Percentiles rank a stretch among this genome's conserved stretches.
Evolutionary conservation across 2,329 filamentous ascomycete genomes (phyloP).

Genomic region (Rhytidhysteron rufulum): DNA sequence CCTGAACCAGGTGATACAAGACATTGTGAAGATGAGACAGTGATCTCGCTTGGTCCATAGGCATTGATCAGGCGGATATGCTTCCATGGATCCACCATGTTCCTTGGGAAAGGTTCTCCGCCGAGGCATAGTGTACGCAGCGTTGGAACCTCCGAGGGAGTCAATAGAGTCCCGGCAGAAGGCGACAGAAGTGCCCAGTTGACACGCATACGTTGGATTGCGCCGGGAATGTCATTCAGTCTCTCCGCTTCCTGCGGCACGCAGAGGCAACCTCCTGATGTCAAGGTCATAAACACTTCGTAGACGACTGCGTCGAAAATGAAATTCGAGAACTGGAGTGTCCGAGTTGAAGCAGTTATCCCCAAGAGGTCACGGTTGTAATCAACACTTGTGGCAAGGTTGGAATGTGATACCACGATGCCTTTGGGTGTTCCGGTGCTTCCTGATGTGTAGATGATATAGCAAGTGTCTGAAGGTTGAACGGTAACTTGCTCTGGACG

Average conservation of each 20-base stretch:
- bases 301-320: conserved; percentile 50
- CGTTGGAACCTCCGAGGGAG: conserved; percentile 36
- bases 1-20: conserved; percentile 8
- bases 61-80: conserved; percentile 16
- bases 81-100: conserved; percentile 2
- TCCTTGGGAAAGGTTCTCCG: conserved; percentile 30
- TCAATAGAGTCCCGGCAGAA: conserved; percentile 47
- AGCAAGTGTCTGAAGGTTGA: conserved; percentile 34
- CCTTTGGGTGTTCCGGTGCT: conserved; percentile 54
- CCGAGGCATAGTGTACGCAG: conserved; percentile 36
- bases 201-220: conserved; percentile 15
- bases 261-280: conserved; percentile 46
- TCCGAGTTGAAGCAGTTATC: too few species aligned
- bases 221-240: conserved; percentile 45
- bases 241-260: conserved; percentile 51
- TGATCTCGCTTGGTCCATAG: conserved; percentile 6
- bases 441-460: conserved; percentile 55
- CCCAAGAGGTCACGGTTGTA: too few species aligned
- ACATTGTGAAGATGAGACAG: conserved; percentile 8
- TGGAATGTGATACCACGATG: conserved; percentile 58
- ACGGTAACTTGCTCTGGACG: too few species aligned
- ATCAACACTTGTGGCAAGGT: conserved; percentile 45
- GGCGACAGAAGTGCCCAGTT: conserved; percentile 48
- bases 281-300: conserved; percentile 49
- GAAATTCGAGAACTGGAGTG: conserved; percentile 38